These are phyloP conservation scores for Mitragyna speciosa DNA, from an alignment of 257 asterid species.

Conservation along the genomic window DNA sequence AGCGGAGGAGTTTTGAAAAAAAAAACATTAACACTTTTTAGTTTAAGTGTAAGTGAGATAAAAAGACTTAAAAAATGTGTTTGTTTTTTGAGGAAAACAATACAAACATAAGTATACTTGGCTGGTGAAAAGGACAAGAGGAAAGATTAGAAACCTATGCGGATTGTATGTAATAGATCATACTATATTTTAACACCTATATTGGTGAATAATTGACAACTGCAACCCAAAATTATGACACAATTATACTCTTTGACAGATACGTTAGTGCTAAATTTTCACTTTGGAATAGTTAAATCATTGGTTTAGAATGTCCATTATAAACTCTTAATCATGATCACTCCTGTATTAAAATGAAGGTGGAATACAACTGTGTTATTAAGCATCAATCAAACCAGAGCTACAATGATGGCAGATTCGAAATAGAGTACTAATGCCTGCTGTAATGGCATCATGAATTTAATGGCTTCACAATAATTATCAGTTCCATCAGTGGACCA, in stretches of 20 bases:
- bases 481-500: conserved; percentile 8
- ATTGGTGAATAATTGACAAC: no score
- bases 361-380: conserved; percentile 2
- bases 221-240: neutral
- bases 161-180: no score
- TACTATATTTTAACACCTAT: no score
- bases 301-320: neutral
- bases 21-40: no score
- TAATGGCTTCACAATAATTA: neutral
- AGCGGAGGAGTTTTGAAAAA: no score
- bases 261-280: neutral
- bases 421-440: neutral
- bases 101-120: neutral
- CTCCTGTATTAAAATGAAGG: no score
- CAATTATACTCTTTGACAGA: neutral
- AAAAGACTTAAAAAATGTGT: no score
- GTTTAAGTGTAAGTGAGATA: no score
- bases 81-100: no score
- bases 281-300: conserved; percentile 8
- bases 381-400: conserved; percentile 4
- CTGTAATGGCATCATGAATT: neutral
- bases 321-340: no score
- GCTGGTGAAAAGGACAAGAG: neutral
- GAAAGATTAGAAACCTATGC: no score
- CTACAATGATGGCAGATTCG: conserved; percentile 3